Percentiles rank a stretch among this genome's conserved stretches.
These are phyloP conservation scores for Coemansia sp. DNA, from an alignment of 192 early-diverging fungal genomes.

Conservation along the genomic window DNA sequence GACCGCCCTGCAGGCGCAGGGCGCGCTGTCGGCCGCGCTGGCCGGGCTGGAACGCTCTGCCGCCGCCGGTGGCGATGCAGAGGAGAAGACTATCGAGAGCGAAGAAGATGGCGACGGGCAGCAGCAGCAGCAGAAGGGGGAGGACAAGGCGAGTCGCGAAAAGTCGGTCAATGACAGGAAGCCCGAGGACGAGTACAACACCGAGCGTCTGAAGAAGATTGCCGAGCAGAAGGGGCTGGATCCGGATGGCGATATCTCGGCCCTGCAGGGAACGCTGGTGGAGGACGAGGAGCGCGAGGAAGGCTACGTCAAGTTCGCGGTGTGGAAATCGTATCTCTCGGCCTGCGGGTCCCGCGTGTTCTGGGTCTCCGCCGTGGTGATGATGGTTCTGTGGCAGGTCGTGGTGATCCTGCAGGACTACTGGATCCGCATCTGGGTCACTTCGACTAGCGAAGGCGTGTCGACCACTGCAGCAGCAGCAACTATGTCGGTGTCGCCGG, in stretches of 20 bases:
- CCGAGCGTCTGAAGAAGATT: conserved; percentile 26
- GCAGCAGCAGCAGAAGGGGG: too few species aligned
- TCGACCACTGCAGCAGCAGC: not conserved
- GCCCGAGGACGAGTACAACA: conserved; percentile 33
- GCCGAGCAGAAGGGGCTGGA: conserved; percentile 43
- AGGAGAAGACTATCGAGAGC: conserved; percentile 7
- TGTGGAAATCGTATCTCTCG: conserved; percentile 74
- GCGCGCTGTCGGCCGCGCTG: conserved; percentile 24
- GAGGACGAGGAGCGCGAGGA: conserved; percentile 77
- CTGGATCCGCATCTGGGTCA: conserved; percentile 67
- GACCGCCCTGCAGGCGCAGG: conserved; percentile 48
- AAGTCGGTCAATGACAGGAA: conserved; percentile 11
- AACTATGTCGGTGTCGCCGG: not conserved
- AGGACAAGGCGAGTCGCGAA: conserved; percentile 10
- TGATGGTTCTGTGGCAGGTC: conserved; percentile 55
- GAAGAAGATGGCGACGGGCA: conserved; percentile 2
- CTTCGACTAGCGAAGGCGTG: conserved; percentile 3
- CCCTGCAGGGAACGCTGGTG: conserved; percentile 62
- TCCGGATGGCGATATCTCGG: conserved; percentile 20
- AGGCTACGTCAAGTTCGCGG: conserved; percentile 66
- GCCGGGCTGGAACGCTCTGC: conserved; percentile 12
- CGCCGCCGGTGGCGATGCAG: conserved; percentile 28
- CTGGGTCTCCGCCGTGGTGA: conserved; percentile 56
- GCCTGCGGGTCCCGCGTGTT: conserved; percentile 63
- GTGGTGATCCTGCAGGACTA: conserved; percentile 59